Evolutionary conservation across 2,329 filamentous ascomycete genomes (phyloP), one percentile per base, ranked within the genome.

Genomic region (Curvularia spicifera): DNA sequence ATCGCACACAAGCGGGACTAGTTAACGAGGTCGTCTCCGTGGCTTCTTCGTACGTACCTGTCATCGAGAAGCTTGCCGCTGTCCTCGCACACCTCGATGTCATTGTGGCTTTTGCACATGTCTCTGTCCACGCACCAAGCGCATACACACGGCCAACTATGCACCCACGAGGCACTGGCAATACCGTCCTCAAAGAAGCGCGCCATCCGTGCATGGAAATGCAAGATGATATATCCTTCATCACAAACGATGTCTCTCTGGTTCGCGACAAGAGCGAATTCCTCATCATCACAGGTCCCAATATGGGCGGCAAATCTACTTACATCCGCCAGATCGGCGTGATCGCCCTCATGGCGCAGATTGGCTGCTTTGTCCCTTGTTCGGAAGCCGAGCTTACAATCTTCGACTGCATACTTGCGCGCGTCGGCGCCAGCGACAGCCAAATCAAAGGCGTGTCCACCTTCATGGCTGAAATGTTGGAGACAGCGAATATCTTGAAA

Each of bases 381-480:
- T 82, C 89, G 3, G 89, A 92, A 74, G 95, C 96, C 13, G 93
- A 98, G 77, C 81, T 99, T 44, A 96, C 91, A 15, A 93, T 99
- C 57, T 99, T 97, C 75, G 95, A 99, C 80, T 95, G 92, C 62
- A 97, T 99, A 61, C 89, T 99, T 39, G 95, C 96, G 0, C 90
- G 95, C 68, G 95, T 99, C 0, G 95, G 96, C 42, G 96, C 95
- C 6, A 95, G 91, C 68, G 96, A 99, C 78, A 96, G 91, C 6
- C 95, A 98, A 77, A 89, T 99, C 63, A 98, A 98, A 79, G 95
- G 95, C 35, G 95, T 99, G 1, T 97, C 92, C 3, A 99, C 95
- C 0, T 99, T 99, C 78, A 99, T 99, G 96, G 95, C 95, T 1
- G 95, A 99, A 80, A 99, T 99, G 95, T 85, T 99, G 22, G 95